Evolutionary conservation across 2,329 filamentous ascomycete species (phyloP).

Genomic region (Conoideocrella luteorostrata): DNA sequence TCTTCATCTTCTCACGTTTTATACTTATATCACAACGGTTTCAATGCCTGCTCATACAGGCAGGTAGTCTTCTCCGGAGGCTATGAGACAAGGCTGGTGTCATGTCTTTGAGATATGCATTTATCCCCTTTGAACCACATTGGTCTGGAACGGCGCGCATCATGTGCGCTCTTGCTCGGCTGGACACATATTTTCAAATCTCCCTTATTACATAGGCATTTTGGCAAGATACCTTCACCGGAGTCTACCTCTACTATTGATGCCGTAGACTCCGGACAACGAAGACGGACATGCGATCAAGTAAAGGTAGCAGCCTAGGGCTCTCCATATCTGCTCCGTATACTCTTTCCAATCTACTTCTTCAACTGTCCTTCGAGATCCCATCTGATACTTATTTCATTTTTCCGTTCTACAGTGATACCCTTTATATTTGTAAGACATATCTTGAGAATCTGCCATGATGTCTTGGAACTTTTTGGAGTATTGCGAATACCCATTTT

Average conservation of each 20-base stretch:
- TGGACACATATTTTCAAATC: conserved; percentile 13
- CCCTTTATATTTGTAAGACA: conserved; percentile 17
- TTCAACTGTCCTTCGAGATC: conserved; percentile 14
- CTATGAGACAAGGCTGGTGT: conserved; percentile 8
- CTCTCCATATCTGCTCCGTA: background rate
- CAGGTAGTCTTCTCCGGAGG: background rate
- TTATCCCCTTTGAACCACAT: conserved; percentile 11
- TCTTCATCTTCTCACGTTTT: background rate
- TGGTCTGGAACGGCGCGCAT: conserved; percentile 7
- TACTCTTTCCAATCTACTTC: background rate
- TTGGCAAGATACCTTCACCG: conserved; percentile 19
- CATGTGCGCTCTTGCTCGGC: conserved; percentile 16
- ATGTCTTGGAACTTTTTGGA: background rate
- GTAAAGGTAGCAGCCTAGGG: background rate
- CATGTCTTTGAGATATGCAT: conserved; percentile 17
- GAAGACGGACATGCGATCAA: background rate
- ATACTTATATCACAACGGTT: background rate
- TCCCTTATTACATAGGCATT: conserved; percentile 12
- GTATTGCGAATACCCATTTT: background rate
- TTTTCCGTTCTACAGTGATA: conserved; percentile 28
- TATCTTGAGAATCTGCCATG: background rate
- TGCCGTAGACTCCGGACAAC: background rate
- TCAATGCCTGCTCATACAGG: conserved; percentile 1
- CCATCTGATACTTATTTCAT: conserved; percentile 15
- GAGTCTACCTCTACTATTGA: background rate